phyloP scores from a whole-genome alignment of 164 flowering plant species.

The Sedum album region DNA sequence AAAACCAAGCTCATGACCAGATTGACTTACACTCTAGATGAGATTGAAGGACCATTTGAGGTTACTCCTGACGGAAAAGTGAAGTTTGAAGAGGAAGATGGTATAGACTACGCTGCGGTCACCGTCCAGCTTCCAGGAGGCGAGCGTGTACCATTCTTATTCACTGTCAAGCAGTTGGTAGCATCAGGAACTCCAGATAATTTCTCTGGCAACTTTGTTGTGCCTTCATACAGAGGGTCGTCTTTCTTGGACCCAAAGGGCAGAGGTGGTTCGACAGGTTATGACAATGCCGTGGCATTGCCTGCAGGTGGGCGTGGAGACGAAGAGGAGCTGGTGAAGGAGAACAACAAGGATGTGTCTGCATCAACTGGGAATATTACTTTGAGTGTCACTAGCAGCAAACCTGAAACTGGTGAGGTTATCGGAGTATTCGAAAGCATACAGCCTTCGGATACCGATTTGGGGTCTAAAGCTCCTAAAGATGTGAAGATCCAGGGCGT shows the following conservation, averaged over 20 bases:
- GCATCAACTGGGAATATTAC: slow-evolving; percentile 73
- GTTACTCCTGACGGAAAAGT: slow-evolving; percentile 69
- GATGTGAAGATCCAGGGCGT: slow-evolving; percentile 92
- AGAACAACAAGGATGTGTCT: slow-evolving; percentile 59
- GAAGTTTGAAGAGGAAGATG: slow-evolving; percentile 91
- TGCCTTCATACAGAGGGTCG: slow-evolving; percentile 88
- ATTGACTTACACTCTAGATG: slow-evolving; percentile 91
- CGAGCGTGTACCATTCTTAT: slow-evolving; percentile 91
- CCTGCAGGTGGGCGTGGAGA: slow-evolving; percentile 99
- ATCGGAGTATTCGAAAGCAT: slow-evolving; percentile 89
- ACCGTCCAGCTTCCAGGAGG: slow-evolving; percentile 97
- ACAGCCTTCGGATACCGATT: slow-evolving; percentile 95
- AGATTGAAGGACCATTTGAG: slow-evolving; percentile 93
- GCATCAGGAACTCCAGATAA: slow-evolving; percentile 85
- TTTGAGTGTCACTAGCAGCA: slow-evolving; percentile 63
- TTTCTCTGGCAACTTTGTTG: slow-evolving; percentile 69
- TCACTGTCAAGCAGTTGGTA: slow-evolving; percentile 81
- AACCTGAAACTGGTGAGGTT: slow-evolving; percentile 86
- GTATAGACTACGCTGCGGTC: slow-evolving; percentile 92
- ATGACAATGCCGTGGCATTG: slow-evolving; percentile 88
- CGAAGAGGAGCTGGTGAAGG: slow-evolving; percentile 87
- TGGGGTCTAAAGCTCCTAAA: slow-evolving; percentile 87
- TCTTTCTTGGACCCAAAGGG: slow-evolving; percentile 99
- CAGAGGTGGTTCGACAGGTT: slow-evolving; percentile 89
- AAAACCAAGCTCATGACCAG: slow-evolving; percentile 99